Base-by-base conservation (phyloP, 768 basidiomycete genomes). In the Trametes cinnabarina region DNA sequence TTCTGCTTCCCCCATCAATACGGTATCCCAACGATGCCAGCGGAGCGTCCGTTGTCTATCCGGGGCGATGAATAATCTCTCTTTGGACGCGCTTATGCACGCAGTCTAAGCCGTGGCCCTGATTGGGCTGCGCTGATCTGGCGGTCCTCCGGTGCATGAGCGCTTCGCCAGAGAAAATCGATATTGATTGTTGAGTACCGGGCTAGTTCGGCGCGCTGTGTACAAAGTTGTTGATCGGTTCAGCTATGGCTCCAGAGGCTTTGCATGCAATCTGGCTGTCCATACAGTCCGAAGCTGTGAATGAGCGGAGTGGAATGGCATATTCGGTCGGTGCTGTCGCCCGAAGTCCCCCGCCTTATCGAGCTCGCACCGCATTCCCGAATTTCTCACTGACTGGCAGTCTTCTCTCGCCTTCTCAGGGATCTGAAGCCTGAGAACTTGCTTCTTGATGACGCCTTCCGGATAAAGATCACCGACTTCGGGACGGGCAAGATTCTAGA, bases 401-500 rank as follows among this genome's bases (percentile, higher is more conserved):
- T 17, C 53, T 32, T 25, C 34, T 40, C 14, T 35, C 7, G 20
- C 25, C 37, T 55, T 40, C 26, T 28, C 70, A 86, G 86, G 55
- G 89, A 92, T 68, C 78, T 92, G 30, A 91, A 92, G 69, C 90
- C 90, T 10, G 90, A 90, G 72, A 98, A 98, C 69, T 78, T 98
- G 28, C 79, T 99, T 9, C 79, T 99, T n/a, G 94, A 96, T 64
- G 82, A 82, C 34, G 81, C 86, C 15, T 90, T 87, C 74, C 85
- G 93, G 52, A 84, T 97, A 68, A 96, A 94, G 72, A 82, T 99
- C n/a, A 92, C 94, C 15, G 97, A 99, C 71, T 98, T 98, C 72
- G 97, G 97, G 6, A 95, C 93, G 4, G 93, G 93, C 19, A 90
- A 90, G 73, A 76, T 90, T 60, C 74, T 86, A 32, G 83, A 86